Evolutionary conservation across 2,329 filamentous ascomycete genomes (phyloP).

Genomic region (Plectosphaerella sp.): DNA sequence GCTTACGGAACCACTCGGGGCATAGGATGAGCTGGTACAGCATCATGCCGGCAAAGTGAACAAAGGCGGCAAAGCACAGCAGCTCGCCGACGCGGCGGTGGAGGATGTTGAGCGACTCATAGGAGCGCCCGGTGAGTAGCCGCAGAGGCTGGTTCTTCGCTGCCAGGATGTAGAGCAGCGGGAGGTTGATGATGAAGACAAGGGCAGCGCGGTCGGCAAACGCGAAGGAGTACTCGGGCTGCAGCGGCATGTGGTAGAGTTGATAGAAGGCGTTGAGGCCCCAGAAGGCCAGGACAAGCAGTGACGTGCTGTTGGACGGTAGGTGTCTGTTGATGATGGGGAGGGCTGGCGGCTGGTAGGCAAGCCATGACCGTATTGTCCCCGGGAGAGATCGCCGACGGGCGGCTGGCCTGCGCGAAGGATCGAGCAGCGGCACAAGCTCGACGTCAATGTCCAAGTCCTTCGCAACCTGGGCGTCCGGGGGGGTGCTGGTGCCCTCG

Average conservation of each 20-base stretch:
- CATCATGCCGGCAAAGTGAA: conserved; percentile 54
- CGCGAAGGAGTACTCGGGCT: conserved; percentile 46
- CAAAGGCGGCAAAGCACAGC: conserved; percentile 52
- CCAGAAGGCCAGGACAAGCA: conserved; percentile 47
- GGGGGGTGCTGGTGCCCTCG: conserved; percentile 11
- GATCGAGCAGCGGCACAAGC: conserved; percentile 25
- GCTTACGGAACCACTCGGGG: conserved; percentile 36
- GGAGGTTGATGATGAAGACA: conserved; percentile 44
- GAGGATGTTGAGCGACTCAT: conserved; percentile 62
- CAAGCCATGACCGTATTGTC: conserved; percentile 25
- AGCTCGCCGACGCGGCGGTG: conserved; percentile 60
- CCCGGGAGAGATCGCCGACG: background rate
- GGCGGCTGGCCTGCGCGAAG: background rate
- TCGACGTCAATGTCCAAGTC: conserved; percentile 24
- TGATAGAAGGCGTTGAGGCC: conserved; percentile 54
- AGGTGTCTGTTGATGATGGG: conserved; percentile 52
- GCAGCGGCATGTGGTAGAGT: conserved; percentile 45
- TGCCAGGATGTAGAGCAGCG: conserved; percentile 55
- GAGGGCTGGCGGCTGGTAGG: conserved; percentile 54
- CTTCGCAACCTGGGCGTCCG: conserved; percentile 12
- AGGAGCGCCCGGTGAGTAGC: conserved; percentile 57
- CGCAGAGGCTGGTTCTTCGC: conserved; percentile 64
- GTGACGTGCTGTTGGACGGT: conserved; percentile 51
- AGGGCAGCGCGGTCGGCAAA: conserved; percentile 54
- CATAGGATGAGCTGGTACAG: conserved; percentile 48